Percentiles rank a stretch among this genome's conserved stretches.
Evolutionary conservation across 306 rosid genomes (phyloP).

Genomic region (Canavalia gladiata): DNA sequence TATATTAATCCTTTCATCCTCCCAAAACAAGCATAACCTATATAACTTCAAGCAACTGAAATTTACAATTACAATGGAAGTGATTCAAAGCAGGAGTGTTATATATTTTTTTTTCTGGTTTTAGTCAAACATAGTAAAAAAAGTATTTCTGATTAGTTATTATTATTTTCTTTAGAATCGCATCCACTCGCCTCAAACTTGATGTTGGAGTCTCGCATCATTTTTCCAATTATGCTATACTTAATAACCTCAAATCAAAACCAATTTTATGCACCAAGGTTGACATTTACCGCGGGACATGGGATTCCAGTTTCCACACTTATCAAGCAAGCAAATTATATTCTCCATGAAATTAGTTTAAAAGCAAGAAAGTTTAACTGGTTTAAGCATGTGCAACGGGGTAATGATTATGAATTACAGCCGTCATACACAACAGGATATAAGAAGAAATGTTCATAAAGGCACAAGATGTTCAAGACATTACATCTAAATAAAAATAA

Average conservation of each 20-base stretch:
- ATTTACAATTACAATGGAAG: neutral
- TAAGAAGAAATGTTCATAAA: neutral
- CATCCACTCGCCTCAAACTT: neutral
- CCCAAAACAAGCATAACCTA: neutral
- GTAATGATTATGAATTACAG: neutral
- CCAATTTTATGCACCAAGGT: neutral
- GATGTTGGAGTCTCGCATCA: neutral
- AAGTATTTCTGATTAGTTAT: neutral
- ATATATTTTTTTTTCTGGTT: neutral
- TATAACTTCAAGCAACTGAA: neutral
- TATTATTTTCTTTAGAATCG: neutral
- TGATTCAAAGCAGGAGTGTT: neutral
- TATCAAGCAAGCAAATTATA: neutral
- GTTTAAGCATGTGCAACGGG: slow-evolving; percentile 19
- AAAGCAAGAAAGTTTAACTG: slow-evolving; percentile 27
- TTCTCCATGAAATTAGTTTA: neutral
- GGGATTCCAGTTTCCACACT: neutral
- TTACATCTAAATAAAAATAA: neutral
- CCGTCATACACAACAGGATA: slow-evolving; percentile 2
- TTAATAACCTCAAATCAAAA: slow-evolving; percentile 8
- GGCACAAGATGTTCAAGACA: slow-evolving; percentile 21
- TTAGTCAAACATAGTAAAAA: neutral
- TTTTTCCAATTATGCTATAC: neutral
- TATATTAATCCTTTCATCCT: neutral
- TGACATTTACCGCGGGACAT: slow-evolving; percentile 3